These are phyloP conservation scores for Lodderomyces pseudojiufengensis DNA, from an alignment of 1,139 yeast species.

Conservation along the genomic window DNA sequence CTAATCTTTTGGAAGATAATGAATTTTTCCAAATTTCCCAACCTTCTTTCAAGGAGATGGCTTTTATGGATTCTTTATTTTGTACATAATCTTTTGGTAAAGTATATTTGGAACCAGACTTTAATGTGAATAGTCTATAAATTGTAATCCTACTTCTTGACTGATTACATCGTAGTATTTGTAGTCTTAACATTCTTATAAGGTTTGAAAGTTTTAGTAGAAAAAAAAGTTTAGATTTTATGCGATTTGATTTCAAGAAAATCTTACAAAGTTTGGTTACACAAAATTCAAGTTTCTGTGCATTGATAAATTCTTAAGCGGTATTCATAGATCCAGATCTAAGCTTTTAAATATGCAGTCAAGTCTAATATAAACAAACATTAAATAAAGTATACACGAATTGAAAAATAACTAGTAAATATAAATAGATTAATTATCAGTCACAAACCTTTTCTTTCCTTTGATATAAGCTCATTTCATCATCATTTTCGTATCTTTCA, in stretches of 20 bases:
- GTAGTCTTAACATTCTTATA: no score
- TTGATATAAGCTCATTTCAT: constrained; percentile 1
- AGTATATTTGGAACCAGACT: constrained; percentile 6
- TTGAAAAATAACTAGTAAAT: no score
- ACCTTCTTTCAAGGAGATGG: constrained; percentile 18
- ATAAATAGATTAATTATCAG: no score
- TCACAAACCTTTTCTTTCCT: constrained; percentile 1
- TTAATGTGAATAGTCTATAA: constrained; percentile 9
- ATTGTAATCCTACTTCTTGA: neutral
- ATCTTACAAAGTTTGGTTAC: neutral
- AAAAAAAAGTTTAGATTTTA: no score
- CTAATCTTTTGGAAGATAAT: constrained; percentile 24
- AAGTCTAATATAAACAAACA: neutral
- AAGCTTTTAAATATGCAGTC: no score
- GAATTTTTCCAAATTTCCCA: constrained; percentile 30
- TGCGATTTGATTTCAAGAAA: no score
- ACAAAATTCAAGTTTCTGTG: neutral
- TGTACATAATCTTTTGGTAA: constrained; percentile 17
- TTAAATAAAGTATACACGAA: neutral
- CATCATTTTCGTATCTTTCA: constrained; percentile 9
- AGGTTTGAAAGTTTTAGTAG: no score
- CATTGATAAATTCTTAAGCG: no score
- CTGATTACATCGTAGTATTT: no score
- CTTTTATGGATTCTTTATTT: constrained; percentile 12
- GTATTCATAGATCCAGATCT: no score